Base-by-base conservation (phyloP, 805 yeast genomes). In the Starmerella etchellsii region DNA sequence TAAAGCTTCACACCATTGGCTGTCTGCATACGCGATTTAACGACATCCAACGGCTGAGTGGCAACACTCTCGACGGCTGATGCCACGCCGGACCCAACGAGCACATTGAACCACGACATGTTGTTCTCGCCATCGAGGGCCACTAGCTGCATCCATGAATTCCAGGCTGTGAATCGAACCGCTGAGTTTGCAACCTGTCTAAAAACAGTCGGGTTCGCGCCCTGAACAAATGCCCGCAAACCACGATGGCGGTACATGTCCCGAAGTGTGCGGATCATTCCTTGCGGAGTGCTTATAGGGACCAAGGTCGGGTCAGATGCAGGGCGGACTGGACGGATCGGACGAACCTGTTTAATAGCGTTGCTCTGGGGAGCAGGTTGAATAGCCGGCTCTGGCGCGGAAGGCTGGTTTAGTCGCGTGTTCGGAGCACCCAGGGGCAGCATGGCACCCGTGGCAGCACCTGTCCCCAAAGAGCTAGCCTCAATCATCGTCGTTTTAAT, bases 21-120 rank as follows among this genome's bases (percentile, higher is more conserved):
- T n/a, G 84, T 73, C 60, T 85, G 95, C 73, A 85, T 73, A 54
- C 94, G 71, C 2, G 95, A 74, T 63, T 87, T 87, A 36, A 87
- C 61, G 2, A 83, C 82, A 61, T 87, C 96, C 23, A 87, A 64
- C 0, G 96, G 96, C 61, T 84, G 97, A 0, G 95, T 87, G 0
- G 72, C 64, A 0, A 72, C 74, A 19, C 83, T 81, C 23, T 82
- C 93, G 0, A 84, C 79, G 15, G 40, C 48, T 3, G 52, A 37
- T 3, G 43, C 35, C 3, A 71, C 60, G 0, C 91, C 76, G 2
- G 93, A 74, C 1, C 73, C 65, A 18, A 46, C 51, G 15, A 62
- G 41, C 8, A 55, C 47, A 43, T 57, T 56, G 21, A 44, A 47
- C 24, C 49, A 31, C 4, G 52, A 36, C 31, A 58, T 40, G 13